phyloP scores from a whole-genome alignment of 345 rosid species.

The Sisymbrium irio region DNA sequence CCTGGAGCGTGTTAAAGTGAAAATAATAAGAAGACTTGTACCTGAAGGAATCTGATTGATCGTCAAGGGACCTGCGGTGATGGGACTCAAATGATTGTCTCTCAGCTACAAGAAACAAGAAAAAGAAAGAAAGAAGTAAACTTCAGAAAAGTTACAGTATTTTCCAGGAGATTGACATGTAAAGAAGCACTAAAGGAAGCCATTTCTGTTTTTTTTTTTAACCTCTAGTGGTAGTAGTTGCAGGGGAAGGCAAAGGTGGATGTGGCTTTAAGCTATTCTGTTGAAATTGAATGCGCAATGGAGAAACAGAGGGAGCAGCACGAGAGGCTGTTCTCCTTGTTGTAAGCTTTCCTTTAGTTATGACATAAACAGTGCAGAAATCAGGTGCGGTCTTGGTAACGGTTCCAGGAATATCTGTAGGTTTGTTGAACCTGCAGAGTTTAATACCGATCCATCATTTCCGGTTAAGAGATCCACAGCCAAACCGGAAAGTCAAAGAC shows the following conservation, averaged over 20 bases:
- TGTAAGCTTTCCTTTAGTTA: slow-evolving; percentile 72
- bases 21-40: slow-evolving; percentile 15
- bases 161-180: no score
- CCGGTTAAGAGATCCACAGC: neutral
- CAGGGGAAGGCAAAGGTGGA: slow-evolving; percentile 31
- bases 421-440: slow-evolving; percentile 54
- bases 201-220: neutral
- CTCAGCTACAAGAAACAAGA: slow-evolving; percentile 27
- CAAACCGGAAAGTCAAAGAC: neutral
- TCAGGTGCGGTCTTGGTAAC: slow-evolving; percentile 73
- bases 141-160: no score
- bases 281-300: slow-evolving; percentile 39
- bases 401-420: slow-evolving; percentile 53
- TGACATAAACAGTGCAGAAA: slow-evolving; percentile 65
- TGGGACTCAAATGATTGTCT: slow-evolving; percentile 47
- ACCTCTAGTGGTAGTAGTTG: slow-evolving; percentile 43
- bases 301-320: slow-evolving; percentile 51
- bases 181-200: neutral
- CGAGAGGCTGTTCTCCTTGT: slow-evolving; percentile 66
- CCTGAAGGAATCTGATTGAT: slow-evolving; percentile 49
- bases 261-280: slow-evolving; percentile 30
- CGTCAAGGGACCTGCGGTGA: slow-evolving; percentile 48
- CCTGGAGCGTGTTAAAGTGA: neutral
- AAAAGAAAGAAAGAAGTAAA: no score
- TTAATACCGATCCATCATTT: neutral